A percentile compares a stretch with the other conserved stretches of the same genome.
These are phyloP conservation scores for Paramecium biaurelia DNA, from an alignment of 73 alveolate species.

Conservation along the genomic window DNA sequence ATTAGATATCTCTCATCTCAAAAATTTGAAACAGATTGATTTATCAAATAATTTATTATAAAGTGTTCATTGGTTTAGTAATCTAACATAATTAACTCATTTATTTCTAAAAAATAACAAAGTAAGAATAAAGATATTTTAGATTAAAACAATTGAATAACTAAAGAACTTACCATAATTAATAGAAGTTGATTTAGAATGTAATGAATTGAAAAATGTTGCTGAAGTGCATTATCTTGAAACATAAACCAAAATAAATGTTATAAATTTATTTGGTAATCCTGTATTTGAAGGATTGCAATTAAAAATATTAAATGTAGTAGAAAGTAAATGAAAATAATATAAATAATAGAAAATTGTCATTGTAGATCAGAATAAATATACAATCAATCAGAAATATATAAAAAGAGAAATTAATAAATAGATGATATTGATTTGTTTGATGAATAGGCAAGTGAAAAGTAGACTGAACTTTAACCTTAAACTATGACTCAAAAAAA, in stretches of 20 bases:
- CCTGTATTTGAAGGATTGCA: background rate
- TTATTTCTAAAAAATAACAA: constrained; percentile 6
- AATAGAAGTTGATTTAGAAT: constrained; percentile 9
- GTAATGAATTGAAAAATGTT: background rate
- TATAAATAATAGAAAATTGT: background rate
- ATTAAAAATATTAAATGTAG: background rate
- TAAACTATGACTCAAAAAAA: background rate
- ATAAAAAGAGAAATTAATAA: background rate
- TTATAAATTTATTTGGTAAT: background rate
- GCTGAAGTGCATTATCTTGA: background rate
- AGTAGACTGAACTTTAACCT: background rate
- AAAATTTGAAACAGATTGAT: constrained; percentile 25
- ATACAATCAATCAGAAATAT: background rate
- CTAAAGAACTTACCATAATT: background rate
- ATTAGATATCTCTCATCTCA: constrained; percentile 13
- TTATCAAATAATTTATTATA: background rate
- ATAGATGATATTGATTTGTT: constrained; percentile 8
- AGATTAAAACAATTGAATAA: background rate
- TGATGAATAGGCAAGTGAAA: background rate
- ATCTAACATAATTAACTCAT: background rate
- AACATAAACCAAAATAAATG: background rate
- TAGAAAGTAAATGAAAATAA: background rate
- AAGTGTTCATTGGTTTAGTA: background rate
- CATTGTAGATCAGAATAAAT: background rate
- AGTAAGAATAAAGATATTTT: background rate